Base-by-base conservation (phyloP, 2,329 filamentous ascomycete genomes). In the Cryphonectria radicalis region DNA sequence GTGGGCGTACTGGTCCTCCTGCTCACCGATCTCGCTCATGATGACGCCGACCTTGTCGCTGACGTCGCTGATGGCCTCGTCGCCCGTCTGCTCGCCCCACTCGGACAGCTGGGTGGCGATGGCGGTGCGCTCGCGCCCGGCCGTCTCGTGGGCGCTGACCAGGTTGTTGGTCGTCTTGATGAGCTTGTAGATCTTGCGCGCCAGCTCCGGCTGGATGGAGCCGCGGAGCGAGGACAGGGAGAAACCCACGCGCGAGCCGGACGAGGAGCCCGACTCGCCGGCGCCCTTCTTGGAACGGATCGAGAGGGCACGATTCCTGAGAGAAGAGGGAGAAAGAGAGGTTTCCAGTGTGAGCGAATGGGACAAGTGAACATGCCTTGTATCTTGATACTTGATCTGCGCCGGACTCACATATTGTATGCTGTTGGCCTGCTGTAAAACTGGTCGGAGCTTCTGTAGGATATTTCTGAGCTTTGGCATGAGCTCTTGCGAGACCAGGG, bases 111-210 rank as follows among this genome's bases (percentile, higher is more conserved):
- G 95, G 14, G 91, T 90, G 22, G 95, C 96, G 77, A 98, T 94
- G 66, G 90, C 89, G 73, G 93, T 84, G 70, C 94, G 93, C 84
- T 98, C 95, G 72, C 92, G 92, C 65, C 91, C 93, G 8, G 95
- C 96, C 8, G 89, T 84, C 83, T 97, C 94, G 83, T 98, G 92
- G 65, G 93, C 92, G 66, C 88, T 86, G 77, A 98, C 94, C 50
- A 95, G 91, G 79, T 92, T 91, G 85, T 98, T 98, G 82, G 97
- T 92, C 66, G 92, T 93, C 85, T 99, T 99, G 86, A 98, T 97
- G 73, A 99, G 88, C 77, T 92, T 92, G 87, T 91, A 97, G 67
- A 99, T 90, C 80, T 92, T 93, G 81, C 93, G 94, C 77, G 93
- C 94, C 40, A 98, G 89, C 81, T 98, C 94, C 5, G 95, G 93